These are phyloP conservation scores for Colletotrichum theobromicola DNA, from an alignment of 2,329 filamentous ascomycete genomes.

Conservation along the genomic window DNA sequence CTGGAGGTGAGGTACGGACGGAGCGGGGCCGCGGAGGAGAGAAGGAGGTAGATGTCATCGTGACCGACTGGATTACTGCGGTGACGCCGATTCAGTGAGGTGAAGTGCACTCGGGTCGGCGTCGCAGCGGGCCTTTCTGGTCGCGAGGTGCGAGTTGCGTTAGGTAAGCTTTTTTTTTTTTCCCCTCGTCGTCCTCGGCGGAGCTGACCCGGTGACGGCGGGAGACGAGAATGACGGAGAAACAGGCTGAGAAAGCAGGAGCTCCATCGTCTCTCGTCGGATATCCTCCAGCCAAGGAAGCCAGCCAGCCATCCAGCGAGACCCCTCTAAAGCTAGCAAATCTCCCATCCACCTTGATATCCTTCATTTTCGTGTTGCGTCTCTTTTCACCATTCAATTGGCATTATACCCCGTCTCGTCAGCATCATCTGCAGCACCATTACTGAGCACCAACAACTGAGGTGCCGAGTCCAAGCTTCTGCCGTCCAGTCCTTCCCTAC, in stretches of 20 bases:
- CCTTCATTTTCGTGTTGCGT: neutral
- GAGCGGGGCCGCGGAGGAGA: neutral
- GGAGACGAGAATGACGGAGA: constrained; percentile 5
- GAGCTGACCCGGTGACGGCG: neutral
- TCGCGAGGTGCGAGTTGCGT: neutral
- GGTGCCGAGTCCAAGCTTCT: neutral
- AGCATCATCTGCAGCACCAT: neutral
- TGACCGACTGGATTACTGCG: neutral
- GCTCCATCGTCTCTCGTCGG: neutral
- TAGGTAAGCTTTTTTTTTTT: constrained; percentile 2
- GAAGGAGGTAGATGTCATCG: neutral
- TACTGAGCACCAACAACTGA: neutral
- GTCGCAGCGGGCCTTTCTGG: neutral
- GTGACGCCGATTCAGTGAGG: neutral
- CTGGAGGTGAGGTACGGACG: neutral
- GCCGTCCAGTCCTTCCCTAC: too few species aligned
- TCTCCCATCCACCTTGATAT: neutral
- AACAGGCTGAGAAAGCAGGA: neutral
- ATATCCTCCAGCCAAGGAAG: neutral
- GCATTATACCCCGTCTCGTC: neutral
- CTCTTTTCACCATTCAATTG: neutral
- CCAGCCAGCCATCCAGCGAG: neutral
- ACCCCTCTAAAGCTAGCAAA: neutral
- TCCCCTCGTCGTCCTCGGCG: neutral
- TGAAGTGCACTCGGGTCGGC: neutral